Conservation (phyloP, 2,329 filamentous ascomycete species). For the Rhynchosporium secalis region DNA sequence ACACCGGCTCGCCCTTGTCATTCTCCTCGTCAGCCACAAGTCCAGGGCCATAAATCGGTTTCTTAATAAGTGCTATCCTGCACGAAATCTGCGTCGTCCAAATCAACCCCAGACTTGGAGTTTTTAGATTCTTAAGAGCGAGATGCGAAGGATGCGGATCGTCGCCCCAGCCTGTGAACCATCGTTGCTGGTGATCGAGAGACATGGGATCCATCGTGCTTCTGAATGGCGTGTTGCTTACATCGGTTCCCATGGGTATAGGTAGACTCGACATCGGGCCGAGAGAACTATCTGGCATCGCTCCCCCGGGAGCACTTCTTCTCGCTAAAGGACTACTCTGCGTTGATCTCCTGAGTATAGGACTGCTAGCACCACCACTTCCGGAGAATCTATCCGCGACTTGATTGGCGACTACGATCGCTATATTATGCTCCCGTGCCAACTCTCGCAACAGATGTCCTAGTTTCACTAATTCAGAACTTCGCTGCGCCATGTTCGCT, state of each 20-base stretch:
- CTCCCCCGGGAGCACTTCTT: constrained; percentile 9
- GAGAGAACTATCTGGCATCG: constrained; percentile 34
- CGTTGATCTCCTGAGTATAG: constrained; percentile 19
- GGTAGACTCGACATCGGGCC: constrained; percentile 30
- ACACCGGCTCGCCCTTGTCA: constrained; percentile 47
- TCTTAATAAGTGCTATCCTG: constrained; percentile 78
- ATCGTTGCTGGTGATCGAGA: constrained; percentile 87
- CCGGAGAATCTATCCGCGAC: constrained; percentile 79
- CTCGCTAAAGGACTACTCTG: constrained; percentile 35
- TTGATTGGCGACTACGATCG: constrained; percentile 91
- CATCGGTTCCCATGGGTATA: constrained; percentile 12
- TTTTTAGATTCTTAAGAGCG: constrained; percentile 62
- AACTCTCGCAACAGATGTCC: constrained; percentile 75
- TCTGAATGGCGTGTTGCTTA: constrained; percentile 15
- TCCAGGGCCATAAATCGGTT: constrained; percentile 51
- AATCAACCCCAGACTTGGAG: constrained; percentile 80
- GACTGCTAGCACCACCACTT: constrained; percentile 21
- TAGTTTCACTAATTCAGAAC: constrained; percentile 73
- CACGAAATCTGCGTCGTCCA: constrained; percentile 89
- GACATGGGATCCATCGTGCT: constrained; percentile 58
- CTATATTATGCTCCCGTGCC: constrained; percentile 72
- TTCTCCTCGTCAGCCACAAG: constrained; percentile 42
- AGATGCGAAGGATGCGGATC: constrained; percentile 44
- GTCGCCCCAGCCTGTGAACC: constrained; percentile 96
- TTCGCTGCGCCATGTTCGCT: constrained; percentile 71